A percentile compares a stretch with the other conserved stretches of the same genome.
Conservation (phyloP, 2,329 filamentous ascomycete genomes). For the Penicillium sp. region DNA sequence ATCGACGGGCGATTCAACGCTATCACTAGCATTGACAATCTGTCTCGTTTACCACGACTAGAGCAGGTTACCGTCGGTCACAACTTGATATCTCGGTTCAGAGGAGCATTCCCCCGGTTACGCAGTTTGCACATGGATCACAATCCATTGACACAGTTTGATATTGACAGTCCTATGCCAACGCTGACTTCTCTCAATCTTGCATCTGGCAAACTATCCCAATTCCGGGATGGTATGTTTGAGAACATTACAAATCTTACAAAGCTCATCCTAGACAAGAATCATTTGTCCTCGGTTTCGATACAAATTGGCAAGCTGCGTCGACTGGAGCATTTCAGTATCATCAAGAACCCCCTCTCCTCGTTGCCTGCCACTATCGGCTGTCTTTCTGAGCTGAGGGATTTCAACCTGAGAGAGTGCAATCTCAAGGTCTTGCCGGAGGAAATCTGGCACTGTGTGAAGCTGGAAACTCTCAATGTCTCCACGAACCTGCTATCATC, state of each 20-base stretch:
- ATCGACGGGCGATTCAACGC: constrained; percentile 93
- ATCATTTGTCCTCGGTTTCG: constrained; percentile 90
- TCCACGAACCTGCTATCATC: constrained; percentile 89
- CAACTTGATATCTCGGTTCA: constrained; percentile 87
- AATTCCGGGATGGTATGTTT: constrained; percentile 82
- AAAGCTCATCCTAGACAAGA: constrained; percentile 85
- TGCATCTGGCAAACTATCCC: constrained; percentile 85
- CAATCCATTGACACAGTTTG: constrained; percentile 92
- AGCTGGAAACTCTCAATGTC: constrained; percentile 86
- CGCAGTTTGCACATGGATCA: constrained; percentile 86
- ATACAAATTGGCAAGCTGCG: constrained; percentile 78
- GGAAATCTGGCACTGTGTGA: constrained; percentile 94
- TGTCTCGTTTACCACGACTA: constrained; percentile 78
- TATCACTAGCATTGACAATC: constrained; percentile 82
- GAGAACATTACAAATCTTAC: constrained; percentile 83
- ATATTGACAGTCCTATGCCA: constrained; percentile 71
- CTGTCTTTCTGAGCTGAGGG: constrained; percentile 76
- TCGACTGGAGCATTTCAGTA: constrained; percentile 85
- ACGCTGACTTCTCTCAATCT: constrained; percentile 84
- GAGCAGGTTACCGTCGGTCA: constrained; percentile 89
- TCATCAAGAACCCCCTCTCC: constrained; percentile 85
- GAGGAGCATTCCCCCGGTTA: constrained; percentile 81
- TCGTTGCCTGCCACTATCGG: constrained; percentile 85
- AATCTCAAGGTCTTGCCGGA: constrained; percentile 84
- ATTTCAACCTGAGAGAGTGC: constrained; percentile 88